A percentile compares a stretch with the other conserved stretches of the same genome.
phyloP scores from a whole-genome alignment of 495 filamentous ascomycete genomes.

The Penicillium atrosanguineum region DNA sequence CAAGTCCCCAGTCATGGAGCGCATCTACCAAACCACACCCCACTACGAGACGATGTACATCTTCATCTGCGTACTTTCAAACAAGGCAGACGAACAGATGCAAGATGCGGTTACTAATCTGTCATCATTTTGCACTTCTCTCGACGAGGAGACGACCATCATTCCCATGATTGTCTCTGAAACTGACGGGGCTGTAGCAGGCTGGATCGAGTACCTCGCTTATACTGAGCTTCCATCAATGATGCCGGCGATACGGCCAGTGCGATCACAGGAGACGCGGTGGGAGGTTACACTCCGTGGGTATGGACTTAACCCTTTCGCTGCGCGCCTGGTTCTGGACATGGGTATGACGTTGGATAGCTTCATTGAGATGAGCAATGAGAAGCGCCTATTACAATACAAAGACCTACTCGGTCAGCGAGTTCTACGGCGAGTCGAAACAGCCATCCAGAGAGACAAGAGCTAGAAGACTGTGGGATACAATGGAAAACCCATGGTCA shows the following conservation, averaged over 20 bases:
- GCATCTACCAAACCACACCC: constrained; percentile 51
- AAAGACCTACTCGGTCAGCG: background rate
- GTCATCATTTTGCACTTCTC: background rate
- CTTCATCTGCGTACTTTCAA: constrained; percentile 41
- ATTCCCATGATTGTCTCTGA: background rate
- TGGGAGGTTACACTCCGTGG: background rate
- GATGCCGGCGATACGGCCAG: background rate
- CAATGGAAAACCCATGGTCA: background rate
- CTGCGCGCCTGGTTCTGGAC: background rate
- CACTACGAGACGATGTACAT: constrained; percentile 73
- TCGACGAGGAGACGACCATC: background rate
- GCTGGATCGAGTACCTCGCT: background rate
- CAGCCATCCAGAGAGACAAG: background rate
- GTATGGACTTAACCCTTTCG: background rate
- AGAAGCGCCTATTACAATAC: background rate
- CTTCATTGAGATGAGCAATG: background rate
- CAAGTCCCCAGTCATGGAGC: constrained; percentile 51
- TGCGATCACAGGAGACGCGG: background rate
- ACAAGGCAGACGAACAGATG: constrained; percentile 43
- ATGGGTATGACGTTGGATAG: background rate
- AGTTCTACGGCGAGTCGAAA: background rate
- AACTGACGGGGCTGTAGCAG: background rate
- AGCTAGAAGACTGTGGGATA: background rate
- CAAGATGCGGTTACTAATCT: background rate
- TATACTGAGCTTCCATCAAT: background rate